Conservation (phyloP, 495 filamentous ascomycete species). For the Schizothecium vesticola region DNA sequence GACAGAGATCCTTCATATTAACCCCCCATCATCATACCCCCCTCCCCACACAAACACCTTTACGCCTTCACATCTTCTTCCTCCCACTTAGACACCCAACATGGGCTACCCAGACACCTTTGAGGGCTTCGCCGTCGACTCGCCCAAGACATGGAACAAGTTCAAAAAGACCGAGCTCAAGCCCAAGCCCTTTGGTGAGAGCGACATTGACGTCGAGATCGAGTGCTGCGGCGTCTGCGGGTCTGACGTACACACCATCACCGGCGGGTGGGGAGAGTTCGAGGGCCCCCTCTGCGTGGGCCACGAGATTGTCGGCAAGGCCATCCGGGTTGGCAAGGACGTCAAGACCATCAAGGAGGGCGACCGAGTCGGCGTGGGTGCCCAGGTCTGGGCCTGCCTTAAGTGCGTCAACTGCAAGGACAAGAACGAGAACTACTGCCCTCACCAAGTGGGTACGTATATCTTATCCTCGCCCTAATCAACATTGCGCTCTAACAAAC, state of each 20-base stretch:
- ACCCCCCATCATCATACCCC: neutral
- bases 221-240: slow-evolving; percentile 70
- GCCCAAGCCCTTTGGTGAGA: slow-evolving; percentile 69
- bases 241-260: slow-evolving; percentile 73
- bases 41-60: neutral
- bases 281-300: slow-evolving; percentile 65
- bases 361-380: slow-evolving; percentile 74
- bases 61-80: neutral
- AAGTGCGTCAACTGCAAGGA: slow-evolving; percentile 40
- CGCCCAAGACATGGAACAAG: slow-evolving; percentile 26
- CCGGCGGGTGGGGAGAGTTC: slow-evolving; percentile 67
- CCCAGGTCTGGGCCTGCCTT: slow-evolving; percentile 69
- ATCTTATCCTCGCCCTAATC: neutral
- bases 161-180: slow-evolving; percentile 52
- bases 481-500: neutral
- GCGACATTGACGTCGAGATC: slow-evolving; percentile 66
- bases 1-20: neutral
- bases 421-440: slow-evolving; percentile 75
- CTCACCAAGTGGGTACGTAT: slow-evolving; percentile 43
- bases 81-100: slow-evolving; percentile 12
- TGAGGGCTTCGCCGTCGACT: slow-evolving; percentile 53
- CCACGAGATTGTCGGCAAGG: slow-evolving; percentile 70
- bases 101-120: slow-evolving; percentile 77
- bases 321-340: slow-evolving; percentile 57
- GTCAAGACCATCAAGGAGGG: slow-evolving; percentile 56